Percentiles rank a stretch among this genome's conserved stretches.
Evolutionary conservation across 2,329 filamentous ascomycete genomes (phyloP).

Genomic region (Helotiales sp.): DNA sequence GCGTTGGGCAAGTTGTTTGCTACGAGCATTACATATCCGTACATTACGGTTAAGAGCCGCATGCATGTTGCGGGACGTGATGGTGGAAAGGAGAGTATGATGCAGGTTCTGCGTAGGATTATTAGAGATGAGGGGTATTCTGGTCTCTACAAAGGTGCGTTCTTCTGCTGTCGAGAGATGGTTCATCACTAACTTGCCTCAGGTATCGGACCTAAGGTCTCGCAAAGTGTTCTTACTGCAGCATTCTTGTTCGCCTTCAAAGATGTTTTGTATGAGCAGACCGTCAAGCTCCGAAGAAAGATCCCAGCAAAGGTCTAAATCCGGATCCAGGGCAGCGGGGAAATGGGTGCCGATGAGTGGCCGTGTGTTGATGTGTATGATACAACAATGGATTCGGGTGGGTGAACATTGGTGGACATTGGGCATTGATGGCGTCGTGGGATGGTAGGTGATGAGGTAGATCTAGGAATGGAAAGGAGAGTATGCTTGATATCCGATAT

Average conservation of each 20-base stretch:
- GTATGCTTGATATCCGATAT: not conserved
- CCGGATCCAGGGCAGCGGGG: not conserved
- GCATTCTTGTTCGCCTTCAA: conserved; percentile 98
- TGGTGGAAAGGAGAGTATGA: conserved; percentile 80
- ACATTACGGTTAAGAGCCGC: conserved; percentile 97
- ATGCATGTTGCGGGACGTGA: conserved; percentile 89
- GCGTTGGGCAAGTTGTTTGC: conserved; percentile 94
- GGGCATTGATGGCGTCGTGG: conserved; percentile 9
- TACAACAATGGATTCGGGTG: not conserved
- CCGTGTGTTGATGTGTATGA: conserved; percentile 14
- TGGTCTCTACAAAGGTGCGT: conserved; percentile 87
- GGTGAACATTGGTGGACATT: not conserved
- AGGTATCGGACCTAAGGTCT: conserved; percentile 96
- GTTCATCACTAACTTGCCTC: conserved; percentile 28
- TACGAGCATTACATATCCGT: conserved; percentile 93
- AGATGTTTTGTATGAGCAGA: conserved; percentile 89
- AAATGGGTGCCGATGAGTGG: not conserved
- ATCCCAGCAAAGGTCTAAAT: conserved; percentile 34
- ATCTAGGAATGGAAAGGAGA: not conserved
- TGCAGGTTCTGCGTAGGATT: conserved; percentile 77
- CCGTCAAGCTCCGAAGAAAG: conserved; percentile 63
- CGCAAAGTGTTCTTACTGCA: conserved; percentile 94
- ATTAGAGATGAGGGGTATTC: conserved; percentile 88
- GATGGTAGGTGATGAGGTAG: not conserved
- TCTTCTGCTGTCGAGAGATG: not conserved